phyloP scores from a whole-genome alignment of 129 eudicot genomes.

The Ambrosia trifida region DNA sequence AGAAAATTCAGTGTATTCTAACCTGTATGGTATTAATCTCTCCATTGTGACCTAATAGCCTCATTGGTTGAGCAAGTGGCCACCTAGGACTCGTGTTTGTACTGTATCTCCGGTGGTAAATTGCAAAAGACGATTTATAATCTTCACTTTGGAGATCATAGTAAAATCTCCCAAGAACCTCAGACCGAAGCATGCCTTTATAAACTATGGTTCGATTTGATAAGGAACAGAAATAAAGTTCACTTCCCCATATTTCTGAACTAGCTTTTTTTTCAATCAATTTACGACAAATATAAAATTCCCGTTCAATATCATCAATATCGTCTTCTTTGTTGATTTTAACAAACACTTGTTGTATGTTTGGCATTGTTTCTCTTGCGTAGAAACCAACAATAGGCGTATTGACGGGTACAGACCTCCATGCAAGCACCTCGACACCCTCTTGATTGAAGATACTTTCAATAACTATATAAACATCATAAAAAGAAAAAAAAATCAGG shows the following conservation, averaged over 20 bases:
- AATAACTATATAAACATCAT: slow-evolving; percentile 58
- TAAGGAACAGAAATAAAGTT: slow-evolving; percentile 90
- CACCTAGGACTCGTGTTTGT: slow-evolving; percentile 99
- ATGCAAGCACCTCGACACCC: slow-evolving; percentile 97
- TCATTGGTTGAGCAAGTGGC: slow-evolving; percentile 99
- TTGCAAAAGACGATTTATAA: slow-evolving; percentile 87
- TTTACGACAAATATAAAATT: slow-evolving; percentile 84
- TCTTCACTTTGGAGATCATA: slow-evolving; percentile 71
- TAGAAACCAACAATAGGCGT: slow-evolving; percentile 78
- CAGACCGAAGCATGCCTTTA: slow-evolving; percentile 99
- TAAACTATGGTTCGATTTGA: slow-evolving; percentile 93
- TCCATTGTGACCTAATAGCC: slow-evolving; percentile 99
- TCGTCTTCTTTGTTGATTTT: slow-evolving; percentile 72
- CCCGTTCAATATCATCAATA: slow-evolving; percentile 90
- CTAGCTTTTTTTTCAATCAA: slow-evolving; percentile 75
- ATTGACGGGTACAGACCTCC: slow-evolving; percentile 95
- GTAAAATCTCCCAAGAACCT: slow-evolving; percentile 89
- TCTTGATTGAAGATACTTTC: slow-evolving; percentile 70
- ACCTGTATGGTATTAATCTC: slow-evolving; percentile 99
- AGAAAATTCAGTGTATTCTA: slow-evolving; percentile 16
- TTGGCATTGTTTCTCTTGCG: slow-evolving; percentile 95
- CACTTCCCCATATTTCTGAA: slow-evolving; percentile 82
- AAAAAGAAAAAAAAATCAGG: not conserved
- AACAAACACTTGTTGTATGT: slow-evolving; percentile 89
- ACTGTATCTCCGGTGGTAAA: slow-evolving; percentile 94